Evolutionary conservation across 345 rosid species (phyloP).

Genomic region (Diplotaxis tenuifolia): DNA sequence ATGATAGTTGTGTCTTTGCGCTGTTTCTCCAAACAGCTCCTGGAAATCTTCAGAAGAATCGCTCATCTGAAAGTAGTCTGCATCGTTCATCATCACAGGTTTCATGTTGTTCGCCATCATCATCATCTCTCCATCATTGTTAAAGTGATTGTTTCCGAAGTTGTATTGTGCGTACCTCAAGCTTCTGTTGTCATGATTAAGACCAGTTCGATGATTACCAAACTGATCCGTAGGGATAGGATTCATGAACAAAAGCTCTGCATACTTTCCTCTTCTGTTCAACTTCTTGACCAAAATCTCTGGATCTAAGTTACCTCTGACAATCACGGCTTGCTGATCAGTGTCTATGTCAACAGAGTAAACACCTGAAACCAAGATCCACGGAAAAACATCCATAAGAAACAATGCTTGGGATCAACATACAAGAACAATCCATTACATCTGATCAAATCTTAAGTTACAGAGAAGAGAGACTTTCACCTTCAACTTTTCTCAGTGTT

Average conservation of each 20-base stretch:
- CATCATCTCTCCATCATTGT: conserved; percentile 31
- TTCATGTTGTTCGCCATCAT: conserved; percentile 20
- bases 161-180: conserved; percentile 22
- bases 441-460: not conserved
- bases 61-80: conserved; percentile 26
- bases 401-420: not conserved
- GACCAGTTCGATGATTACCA: conserved; percentile 16
- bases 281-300: conserved; percentile 49
- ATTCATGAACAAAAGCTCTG: conserved; percentile 47
- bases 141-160: conserved; percentile 4
- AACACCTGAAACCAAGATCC: conserved; percentile 49
- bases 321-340: conserved; percentile 50
- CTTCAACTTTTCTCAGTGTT: conserved; percentile 66
- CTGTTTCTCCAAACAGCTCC: conserved; percentile 12
- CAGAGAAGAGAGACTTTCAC: conserved; percentile 30
- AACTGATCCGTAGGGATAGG: conserved; percentile 19
- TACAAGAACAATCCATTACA: not conserved
- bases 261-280: conserved; percentile 56
- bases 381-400: no score
- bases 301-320: conserved; percentile 57
- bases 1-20: conserved; percentile 19
- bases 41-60: conserved; percentile 28
- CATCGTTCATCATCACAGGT: conserved; percentile 28
- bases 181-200: conserved; percentile 21
- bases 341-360: conserved; percentile 54